Evolutionary conservation across 1,139 yeast species (phyloP).

Genomic region (Candida sanyaensis): DNA sequence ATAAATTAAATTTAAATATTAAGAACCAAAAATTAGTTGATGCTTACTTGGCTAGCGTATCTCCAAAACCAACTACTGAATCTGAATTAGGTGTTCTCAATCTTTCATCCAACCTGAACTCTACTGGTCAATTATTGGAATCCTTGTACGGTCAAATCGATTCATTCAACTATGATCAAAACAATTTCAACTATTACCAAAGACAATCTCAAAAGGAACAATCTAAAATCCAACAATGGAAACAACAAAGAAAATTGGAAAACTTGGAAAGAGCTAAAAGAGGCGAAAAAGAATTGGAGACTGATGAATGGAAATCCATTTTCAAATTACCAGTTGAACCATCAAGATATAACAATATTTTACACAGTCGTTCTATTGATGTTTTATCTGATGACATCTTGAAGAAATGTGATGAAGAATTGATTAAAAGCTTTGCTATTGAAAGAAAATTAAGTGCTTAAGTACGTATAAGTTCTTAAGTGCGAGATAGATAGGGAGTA

Average conservation of each 20-base stretch:
- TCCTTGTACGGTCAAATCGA: slow-evolving; percentile 74
- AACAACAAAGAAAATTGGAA: slow-evolving; percentile 68
- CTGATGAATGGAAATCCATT: slow-evolving; percentile 65
- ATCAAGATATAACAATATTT: slow-evolving; percentile 71
- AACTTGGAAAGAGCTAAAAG: slow-evolving; percentile 59
- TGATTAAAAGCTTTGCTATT: slow-evolving; percentile 61
- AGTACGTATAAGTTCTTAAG: not conserved
- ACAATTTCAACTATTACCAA: slow-evolving; percentile 81
- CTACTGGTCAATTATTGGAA: slow-evolving; percentile 58
- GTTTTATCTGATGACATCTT: slow-evolving; percentile 65
- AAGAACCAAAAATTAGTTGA: slow-evolving; percentile 54
- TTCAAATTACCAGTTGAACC: slow-evolving; percentile 78
- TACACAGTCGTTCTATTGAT: slow-evolving; percentile 69
- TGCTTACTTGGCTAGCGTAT: slow-evolving; percentile 33
- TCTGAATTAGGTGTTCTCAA: slow-evolving; percentile 43
- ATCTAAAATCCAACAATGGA: slow-evolving; percentile 74
- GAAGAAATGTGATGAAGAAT: slow-evolving; percentile 65
- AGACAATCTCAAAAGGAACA: slow-evolving; percentile 74
- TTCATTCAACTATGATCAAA: slow-evolving; percentile 77
- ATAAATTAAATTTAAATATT: slow-evolving; percentile 68
- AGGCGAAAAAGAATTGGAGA: slow-evolving; percentile 59
- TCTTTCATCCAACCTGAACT: slow-evolving; percentile 46
- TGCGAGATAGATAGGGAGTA: not conserved
- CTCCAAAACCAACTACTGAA: slow-evolving; percentile 12
- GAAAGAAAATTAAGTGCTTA: slow-evolving; percentile 44